Percentiles rank a stretch among this genome's conserved stretches.
Conservation (phyloP, 2,329 filamentous ascomycete species). For the Ceratocystiopsis minuta region DNA sequence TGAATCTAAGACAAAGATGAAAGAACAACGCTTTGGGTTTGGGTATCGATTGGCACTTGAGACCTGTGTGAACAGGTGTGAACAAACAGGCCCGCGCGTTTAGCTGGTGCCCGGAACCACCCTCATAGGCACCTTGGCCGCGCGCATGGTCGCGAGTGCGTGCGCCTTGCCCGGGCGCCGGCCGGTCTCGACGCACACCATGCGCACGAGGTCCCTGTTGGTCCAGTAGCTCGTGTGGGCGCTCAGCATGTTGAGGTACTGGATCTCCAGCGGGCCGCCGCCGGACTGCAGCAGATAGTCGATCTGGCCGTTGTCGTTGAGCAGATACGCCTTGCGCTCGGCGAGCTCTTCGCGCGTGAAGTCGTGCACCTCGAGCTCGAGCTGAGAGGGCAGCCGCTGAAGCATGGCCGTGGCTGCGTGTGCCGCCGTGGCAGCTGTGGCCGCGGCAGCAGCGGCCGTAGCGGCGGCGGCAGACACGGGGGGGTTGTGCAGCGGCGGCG, state of each 20-base stretch:
- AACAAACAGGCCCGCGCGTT: no score
- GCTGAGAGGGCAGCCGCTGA: conserved; percentile 36
- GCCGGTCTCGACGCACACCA: conserved; percentile 78
- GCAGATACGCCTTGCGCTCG: conserved; percentile 67
- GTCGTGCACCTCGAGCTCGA: conserved; percentile 93
- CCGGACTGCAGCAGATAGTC: conserved; percentile 77
- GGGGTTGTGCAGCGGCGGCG: conserved; percentile 13
- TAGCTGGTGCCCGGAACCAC: no score
- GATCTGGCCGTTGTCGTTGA: conserved; percentile 94
- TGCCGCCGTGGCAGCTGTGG: no score
- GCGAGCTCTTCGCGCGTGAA: conserved; percentile 85
- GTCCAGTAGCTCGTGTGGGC: conserved; percentile 93
- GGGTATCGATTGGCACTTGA: no score
- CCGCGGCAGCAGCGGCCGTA: no score
- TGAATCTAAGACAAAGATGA: no score
- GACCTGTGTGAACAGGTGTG: no score
- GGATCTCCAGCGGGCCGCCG: conserved; percentile 75
- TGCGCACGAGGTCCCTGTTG: conserved; percentile 69
- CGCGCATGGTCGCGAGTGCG: conserved; percentile 39
- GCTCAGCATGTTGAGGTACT: conserved; percentile 92
- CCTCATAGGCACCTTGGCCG: conserved; percentile 29
- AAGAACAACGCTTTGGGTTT: no score
- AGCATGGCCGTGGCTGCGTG: no score
- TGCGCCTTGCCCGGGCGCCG: conserved; percentile 47
- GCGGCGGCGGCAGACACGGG: no score